Percentiles rank a stretch among this genome's conserved stretches.
Evolutionary conservation across 331 rosid species (phyloP).

Genomic region (Telfairia occidentalis): DNA sequence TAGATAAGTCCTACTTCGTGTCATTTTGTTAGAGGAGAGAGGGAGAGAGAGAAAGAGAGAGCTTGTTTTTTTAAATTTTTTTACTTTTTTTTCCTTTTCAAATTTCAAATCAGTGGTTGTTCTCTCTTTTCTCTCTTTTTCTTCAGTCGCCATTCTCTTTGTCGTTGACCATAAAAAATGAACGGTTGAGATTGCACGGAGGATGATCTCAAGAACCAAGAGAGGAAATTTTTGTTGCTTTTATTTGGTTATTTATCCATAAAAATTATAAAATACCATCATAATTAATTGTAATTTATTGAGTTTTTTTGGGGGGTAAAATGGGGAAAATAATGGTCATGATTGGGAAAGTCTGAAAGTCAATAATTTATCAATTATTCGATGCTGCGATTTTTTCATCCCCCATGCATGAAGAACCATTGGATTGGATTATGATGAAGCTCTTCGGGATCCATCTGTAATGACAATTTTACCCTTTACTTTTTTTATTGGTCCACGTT

Average conservation of each 20-base stretch:
- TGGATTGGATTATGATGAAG: not conserved
- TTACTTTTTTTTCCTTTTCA: not conserved
- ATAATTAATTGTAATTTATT: too few species aligned
- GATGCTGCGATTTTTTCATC: not conserved
- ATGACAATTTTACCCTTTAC: not conserved
- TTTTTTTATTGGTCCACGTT: not conserved
- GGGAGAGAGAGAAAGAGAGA: not conserved
- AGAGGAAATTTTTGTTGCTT: not conserved
- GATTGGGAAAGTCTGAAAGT: not conserved
- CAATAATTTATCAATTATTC: conserved; percentile 7
- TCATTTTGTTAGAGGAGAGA: conserved; percentile 17
- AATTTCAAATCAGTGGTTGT: not conserved
- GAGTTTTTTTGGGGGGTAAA: not conserved
- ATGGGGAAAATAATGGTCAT: not conserved
- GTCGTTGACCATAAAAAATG: conserved; percentile 18
- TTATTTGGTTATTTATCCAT: not conserved
- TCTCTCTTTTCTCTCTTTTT: not conserved
- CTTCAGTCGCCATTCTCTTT: conserved; percentile 7
- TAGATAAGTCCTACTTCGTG: conserved; percentile 12
- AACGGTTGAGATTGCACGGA: conserved; percentile 22
- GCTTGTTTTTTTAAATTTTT: not conserved
- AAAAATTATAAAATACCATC: not conserved
- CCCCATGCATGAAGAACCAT: conserved; percentile 2
- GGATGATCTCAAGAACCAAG: not conserved
- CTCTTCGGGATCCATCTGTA: not conserved